Conservation (phyloP, 345 rosid genomes). For the Eucalyptus cloeziana region DNA sequence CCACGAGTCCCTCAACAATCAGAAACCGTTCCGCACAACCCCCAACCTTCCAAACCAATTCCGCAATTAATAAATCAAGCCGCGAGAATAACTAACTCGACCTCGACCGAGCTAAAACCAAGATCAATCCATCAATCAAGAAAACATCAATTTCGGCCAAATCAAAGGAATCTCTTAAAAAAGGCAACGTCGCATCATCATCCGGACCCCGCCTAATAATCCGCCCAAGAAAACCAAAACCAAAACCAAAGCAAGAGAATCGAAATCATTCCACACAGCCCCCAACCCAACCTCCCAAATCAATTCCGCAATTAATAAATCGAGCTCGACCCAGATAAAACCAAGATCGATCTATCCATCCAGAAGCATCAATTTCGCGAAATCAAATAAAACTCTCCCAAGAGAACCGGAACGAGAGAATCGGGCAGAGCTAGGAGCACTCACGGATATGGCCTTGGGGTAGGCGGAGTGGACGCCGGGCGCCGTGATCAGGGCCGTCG, state of each 20-base stretch:
- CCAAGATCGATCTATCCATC: too few species aligned
- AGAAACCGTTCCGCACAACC: not conserved
- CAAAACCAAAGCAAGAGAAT: too few species aligned
- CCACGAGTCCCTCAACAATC: not conserved
- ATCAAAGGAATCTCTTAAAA: not conserved
- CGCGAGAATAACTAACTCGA: not conserved
- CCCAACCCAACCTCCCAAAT: too few species aligned
- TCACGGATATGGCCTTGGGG: conserved; percentile 78
- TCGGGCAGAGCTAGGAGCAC: not conserved
- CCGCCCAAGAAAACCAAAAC: not conserved
- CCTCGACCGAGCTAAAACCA: not conserved
- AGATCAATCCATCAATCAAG: not conserved
- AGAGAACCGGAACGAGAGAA: not conserved
- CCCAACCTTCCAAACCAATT: not conserved
- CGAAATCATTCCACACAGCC: too few species aligned
- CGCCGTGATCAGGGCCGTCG: conserved; percentile 24
- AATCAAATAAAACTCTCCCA: too few species aligned
- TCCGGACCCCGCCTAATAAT: not conserved
- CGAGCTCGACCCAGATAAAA: too few species aligned
- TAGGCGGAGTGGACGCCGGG: conserved; percentile 21
- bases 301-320: too few species aligned
- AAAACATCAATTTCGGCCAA: not conserved
- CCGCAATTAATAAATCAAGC: not conserved
- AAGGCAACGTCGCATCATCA: too few species aligned
- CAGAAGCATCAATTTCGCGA: too few species aligned